A percentile compares a stretch with the other conserved stretches of the same genome.
Conservation (phyloP, 257 asterid species). For the Buddleja alternifolia region DNA sequence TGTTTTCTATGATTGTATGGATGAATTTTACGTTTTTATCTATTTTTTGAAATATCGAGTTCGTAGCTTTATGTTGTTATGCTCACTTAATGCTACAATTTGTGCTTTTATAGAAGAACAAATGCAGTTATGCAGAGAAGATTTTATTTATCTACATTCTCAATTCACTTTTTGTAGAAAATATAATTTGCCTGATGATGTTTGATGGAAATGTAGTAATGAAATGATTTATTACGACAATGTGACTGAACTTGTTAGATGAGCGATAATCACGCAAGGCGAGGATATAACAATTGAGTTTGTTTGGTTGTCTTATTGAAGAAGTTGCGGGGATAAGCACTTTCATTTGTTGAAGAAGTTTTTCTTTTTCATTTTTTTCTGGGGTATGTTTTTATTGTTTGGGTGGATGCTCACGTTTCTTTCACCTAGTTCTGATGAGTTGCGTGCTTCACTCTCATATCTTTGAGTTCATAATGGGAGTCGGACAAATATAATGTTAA, state of each 20-base stretch:
- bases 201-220: not conserved
- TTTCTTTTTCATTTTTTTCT: not conserved
- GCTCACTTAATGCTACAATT: slow-evolving; percentile 9
- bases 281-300: not conserved
- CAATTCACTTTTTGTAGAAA: not conserved
- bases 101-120: not conserved
- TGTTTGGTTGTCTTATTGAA: not conserved
- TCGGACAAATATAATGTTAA: not conserved
- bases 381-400: not conserved
- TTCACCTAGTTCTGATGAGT: not conserved
- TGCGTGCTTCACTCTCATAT: slow-evolving; percentile 1
- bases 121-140: slow-evolving; percentile 19
- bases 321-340: not conserved
- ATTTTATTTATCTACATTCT: not conserved
- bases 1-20: slow-evolving; percentile 6
- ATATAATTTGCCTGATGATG: not conserved
- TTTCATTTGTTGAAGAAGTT: not conserved
- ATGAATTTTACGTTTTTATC: not conserved
- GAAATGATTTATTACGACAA: not conserved
- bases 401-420: not conserved
- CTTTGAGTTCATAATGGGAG: not conserved
- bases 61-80: slow-evolving; percentile 1
- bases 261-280: not conserved
- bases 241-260: not conserved
- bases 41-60: slow-evolving; percentile 7